These are phyloP conservation scores for Cystofilobasidium bisporidii DNA, from an alignment of 768 basidiomycete species.

Conservation along the genomic window DNA sequence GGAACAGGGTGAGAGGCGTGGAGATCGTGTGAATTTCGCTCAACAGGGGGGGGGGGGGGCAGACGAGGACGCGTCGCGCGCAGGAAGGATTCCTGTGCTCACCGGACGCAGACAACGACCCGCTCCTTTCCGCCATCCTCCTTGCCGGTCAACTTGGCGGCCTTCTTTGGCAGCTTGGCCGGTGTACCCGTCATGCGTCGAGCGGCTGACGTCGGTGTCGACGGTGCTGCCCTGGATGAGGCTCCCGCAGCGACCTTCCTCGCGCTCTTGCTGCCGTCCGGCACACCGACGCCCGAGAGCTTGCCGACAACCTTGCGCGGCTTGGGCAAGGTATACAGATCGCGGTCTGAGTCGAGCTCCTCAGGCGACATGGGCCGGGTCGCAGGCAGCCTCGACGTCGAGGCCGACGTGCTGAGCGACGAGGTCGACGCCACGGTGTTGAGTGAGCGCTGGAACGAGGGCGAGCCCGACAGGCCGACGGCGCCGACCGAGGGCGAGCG, in stretches of 20 bases:
- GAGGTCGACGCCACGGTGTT: not conserved
- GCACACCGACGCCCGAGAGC: not conserved
- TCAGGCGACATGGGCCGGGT: not conserved
- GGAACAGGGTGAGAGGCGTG: not conserved
- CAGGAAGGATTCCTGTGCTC: not conserved
- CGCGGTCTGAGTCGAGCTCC: conserved; percentile 19
- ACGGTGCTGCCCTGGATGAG: not conserved
- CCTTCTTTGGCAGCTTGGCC: not conserved
- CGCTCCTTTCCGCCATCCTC: conserved; percentile 13
- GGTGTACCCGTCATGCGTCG: not conserved
- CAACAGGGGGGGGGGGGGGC: not conserved
- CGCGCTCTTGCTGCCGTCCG: not conserved
- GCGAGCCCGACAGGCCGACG: not conserved
- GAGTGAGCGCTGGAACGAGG: not conserved
- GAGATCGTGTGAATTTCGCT: not conserved
- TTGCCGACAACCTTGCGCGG: conserved; percentile 10
- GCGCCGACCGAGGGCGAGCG: not conserved
- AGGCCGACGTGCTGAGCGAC: not conserved
- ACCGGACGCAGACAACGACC: conserved; percentile 20
- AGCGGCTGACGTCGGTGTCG: not conserved
- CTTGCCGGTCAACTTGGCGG: not conserved
- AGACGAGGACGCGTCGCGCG: not conserved
- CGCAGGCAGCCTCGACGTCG: not conserved
- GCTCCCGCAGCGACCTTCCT: not conserved
- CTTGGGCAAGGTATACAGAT: not conserved